These are phyloP conservation scores for Tolypocladium endophyticum DNA, from an alignment of 2,329 filamentous ascomycete species.

Conservation along the genomic window DNA sequence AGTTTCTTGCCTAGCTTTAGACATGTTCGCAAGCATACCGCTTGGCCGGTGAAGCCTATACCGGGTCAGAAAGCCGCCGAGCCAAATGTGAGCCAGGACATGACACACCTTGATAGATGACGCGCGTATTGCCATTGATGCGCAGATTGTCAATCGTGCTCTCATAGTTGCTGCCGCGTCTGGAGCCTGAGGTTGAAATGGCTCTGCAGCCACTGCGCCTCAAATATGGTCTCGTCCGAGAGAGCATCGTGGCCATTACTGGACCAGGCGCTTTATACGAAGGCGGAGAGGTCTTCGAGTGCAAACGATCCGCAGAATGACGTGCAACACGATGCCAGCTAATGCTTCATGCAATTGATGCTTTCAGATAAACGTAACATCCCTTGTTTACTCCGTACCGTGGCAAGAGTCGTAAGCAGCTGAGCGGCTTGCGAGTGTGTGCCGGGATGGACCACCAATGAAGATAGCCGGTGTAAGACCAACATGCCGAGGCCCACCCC, in stretches of 20 bases:
- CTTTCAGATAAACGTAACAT: neutral
- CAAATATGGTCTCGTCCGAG: neutral
- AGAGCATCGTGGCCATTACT: neutral
- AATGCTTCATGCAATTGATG: neutral
- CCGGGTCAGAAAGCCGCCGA: neutral
- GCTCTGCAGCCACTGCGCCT: neutral
- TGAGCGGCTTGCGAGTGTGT: neutral
- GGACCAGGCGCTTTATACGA: neutral
- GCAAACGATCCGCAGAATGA: no score
- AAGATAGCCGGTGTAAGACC: neutral
- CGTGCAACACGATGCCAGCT: neutral
- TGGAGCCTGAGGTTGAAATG: neutral
- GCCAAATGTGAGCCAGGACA: neutral
- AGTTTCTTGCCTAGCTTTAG: neutral
- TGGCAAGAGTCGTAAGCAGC: no score
- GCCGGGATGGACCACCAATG: neutral
- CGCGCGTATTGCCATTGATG: slow-evolving; percentile 15
- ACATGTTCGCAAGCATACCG: slow-evolving; percentile 11
- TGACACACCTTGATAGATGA: slow-evolving; percentile 23
- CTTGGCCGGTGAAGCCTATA: slow-evolving; percentile 26
- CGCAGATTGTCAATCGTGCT: slow-evolving; percentile 19
- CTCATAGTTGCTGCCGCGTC: slow-evolving; percentile 7
- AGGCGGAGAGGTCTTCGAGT: no score
- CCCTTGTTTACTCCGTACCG: neutral
- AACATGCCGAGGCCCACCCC: neutral